Base-by-base conservation (phyloP, 2,329 filamentous ascomycete genomes). In the Fusarium pininemorale region DNA sequence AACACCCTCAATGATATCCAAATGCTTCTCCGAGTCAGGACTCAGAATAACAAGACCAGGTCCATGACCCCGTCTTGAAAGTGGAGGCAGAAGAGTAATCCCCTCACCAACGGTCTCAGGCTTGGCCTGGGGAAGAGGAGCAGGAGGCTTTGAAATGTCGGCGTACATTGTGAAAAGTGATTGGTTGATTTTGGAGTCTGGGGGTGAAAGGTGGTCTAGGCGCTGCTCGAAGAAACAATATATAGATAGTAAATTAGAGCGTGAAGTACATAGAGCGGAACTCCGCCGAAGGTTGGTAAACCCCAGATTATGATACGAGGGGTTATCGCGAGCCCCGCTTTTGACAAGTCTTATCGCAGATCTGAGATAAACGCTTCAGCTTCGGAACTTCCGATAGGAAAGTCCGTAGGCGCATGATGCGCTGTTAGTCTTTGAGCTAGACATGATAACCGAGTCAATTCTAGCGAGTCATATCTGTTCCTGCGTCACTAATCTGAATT, bases 41-140 rank as follows among this genome's bases (percentile, higher is more conserved):
- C 70, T 57, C 8, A 83, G 50, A 55, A 84, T 71, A 22, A 84
- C 74, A 10, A 84, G 74, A 10, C 82, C 83, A 6, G 83, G 83
- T 2, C 83, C 83, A 35, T 78, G 70, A 14, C 83, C 82, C 30
- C 80, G 74, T 47, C 82, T 79, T 13, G 82, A 81, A 30, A 84
- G 78, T 24, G 83, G 83, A 11, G 73, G 69, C 9, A 78, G 74
- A 22, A 82, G 66, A 6, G 75, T 77, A 7, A 82, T 35, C 14
- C 76, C 74, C 7, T 73, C 45, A 12, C 58, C 42, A 24, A 78
- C 16, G 5, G 47, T 32, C 24, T 73, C 54, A 12, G 76, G 66
- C 20, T 77, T 50, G 4, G 77, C 44, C 39, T 70, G 63, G 12
- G 79, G 79, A 22, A 80, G 75, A n/a, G 76, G 72, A 42, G 67